Base-by-base conservation (phyloP, 768 basidiomycete genomes). In the Tylopilus sp. region DNA sequence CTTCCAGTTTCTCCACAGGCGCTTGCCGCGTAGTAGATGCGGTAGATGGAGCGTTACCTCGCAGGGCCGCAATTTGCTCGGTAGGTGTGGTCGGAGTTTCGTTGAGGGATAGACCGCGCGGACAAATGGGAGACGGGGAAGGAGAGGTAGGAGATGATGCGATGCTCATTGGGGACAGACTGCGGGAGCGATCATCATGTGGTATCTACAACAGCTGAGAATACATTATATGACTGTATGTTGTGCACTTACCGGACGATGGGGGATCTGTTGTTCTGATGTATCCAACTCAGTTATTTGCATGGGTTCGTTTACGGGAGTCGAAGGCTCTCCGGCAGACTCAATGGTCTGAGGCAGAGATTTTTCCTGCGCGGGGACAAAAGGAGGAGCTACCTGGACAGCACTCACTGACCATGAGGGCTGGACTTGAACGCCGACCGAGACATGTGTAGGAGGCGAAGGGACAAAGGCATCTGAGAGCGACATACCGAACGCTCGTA, bases 131-230 rank as follows among this genome's bases (percentile, higher is more conserved):
- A 4, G 65, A 57, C 28, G 57, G 66, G 40, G 67, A 54, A 31
- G 74, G 72, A 10, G 73, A 73, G 52, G 70, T 74, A 17, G 69
- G 56, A 7, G 74, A 63, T 7, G 80, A 80, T 56, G 78, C 81
- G 39, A 84, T 71, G 48, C 83, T 84, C 81, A 82, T 83, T 1
- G 80, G 81, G 43, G 81, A 80, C 41, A 80, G 68, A 65, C 78
- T 84, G 50, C 79, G 69, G 17, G 76, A 73, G 46, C 50, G 67
- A 47, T 65, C 68, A 38, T 58, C 57, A 43, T 46, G 47, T 39
- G 52, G 55, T 69, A 57, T 71, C 69, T 63, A 64, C 61, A 47
- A 36, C 26, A 48, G n/a, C 65, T 69, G 61, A 71, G 68, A 59
- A 31, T 2, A 40, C 4, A 48, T 30, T 39, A 13, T 41, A 40